Evolutionary conservation across 2,329 filamentous ascomycete species (phyloP), one percentile per base, ranked within the genome.

Genomic region (Hymenoscyphus occultus): DNA sequence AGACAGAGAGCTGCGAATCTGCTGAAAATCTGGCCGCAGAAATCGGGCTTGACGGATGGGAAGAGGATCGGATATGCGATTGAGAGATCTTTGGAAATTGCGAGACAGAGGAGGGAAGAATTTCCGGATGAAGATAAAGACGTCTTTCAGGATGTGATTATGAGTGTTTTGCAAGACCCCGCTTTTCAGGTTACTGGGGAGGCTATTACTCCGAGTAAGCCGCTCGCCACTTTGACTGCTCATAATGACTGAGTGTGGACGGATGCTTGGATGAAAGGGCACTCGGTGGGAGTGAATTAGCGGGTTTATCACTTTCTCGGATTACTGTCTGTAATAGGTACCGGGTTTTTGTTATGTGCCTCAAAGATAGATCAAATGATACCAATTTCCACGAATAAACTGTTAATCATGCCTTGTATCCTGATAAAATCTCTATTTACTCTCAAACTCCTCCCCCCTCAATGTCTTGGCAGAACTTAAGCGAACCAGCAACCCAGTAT

Each of bases 61-160:
- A 54, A 54, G 48, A 54, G 48, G 48, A 54, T 54, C 10, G 48
- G 48, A 54, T 54, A 12, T 22, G 48, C 48, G n/a, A 54, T 54
- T 54, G 48, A 54, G 19, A 22, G 48, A 12, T 54, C 48, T 22
- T 13, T 54, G 48, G 48, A 54, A 10, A 22, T 54, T 54, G 48
- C 48, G 48, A 54, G 19, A 13, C 19, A 28, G 22, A 54, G 48
- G 9, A 54, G 48, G 48, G 48, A 54, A 12, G 7, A 13, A 31
- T 54, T 28, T 22, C 48, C 48, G n/a, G 19, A 54, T 19, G 48
- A 54, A 19, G 22, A 28, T n/a, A 54, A 54, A 19, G 48, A 54
- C 28, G 13, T 28, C 12, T 54, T 54, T 54, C 19, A 22, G 19
- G 48, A 54, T 13, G 48, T 54, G 9, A 54, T 54, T 28, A 54